Base-by-base conservation (phyloP, 768 basidiomycete genomes). In the Candolleomyces aberdarensis region DNA sequence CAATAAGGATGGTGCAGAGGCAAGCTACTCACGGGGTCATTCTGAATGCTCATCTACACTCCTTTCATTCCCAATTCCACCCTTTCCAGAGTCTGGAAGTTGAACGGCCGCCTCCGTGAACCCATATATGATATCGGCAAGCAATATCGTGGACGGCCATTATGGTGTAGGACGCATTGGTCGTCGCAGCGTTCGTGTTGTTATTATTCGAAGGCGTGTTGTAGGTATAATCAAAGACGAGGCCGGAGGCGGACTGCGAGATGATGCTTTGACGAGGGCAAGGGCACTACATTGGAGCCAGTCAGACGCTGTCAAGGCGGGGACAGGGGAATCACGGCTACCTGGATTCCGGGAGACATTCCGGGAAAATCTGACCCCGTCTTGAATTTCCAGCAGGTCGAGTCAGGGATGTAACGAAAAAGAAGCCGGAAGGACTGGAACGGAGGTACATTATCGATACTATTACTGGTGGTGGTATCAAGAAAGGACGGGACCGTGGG, bases 21-120 rank as follows among this genome's bases (percentile, higher is more conserved):
- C 22, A n/a, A 5, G 9, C 22, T 5, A 52, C 65, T 7, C 43
- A 69, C 69, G 14, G 74, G 72, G 10, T 75, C 67, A 62, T 83
- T 81, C 70, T 86, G 84, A 15, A 84, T 79, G 43, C 80, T 83
- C 44, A 80, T 73, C 26, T 76, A 77, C 40, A 87, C 81, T n/a
- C 13, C 78, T 77, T 69, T 86, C 85, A 59, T 74, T 77, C 22
- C 77, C 83, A 55, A 63, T 63, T 10, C 85, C 85, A 22, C 83
- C 84, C 61, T 79, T 76, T 19, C 75, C 78, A 62, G 82, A 83
- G 72, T 75, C 69, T 86, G 85, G 81, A 86, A 73, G 64, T 74
- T 75, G 65, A 66, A 75, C 1, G n/a, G 71, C 70, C 5, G 62
- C 64, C 72, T 86, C 85, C 56, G 83, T 85, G 69, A 86, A 87